Conservation (phyloP, 2,329 filamentous ascomycete genomes). For the Pseudogymnoascus sp. region DNA sequence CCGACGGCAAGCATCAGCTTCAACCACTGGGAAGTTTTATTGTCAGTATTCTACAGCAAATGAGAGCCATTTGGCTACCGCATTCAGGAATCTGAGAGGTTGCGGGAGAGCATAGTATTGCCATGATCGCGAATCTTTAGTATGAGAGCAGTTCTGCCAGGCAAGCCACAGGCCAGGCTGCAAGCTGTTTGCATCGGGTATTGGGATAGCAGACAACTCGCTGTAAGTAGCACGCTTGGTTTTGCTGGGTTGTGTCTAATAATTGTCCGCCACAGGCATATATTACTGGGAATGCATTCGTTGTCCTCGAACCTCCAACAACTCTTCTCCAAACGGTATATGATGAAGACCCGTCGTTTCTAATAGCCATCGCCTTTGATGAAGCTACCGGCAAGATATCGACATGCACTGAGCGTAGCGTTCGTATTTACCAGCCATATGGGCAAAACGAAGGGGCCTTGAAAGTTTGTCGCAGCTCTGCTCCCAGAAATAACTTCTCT, state of each 20-base stretch:
- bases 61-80: not conserved
- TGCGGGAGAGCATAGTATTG: not conserved
- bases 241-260: slow-evolving; percentile 13
- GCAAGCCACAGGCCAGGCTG: slow-evolving; percentile 67
- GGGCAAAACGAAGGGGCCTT: slow-evolving; percentile 61
- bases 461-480: slow-evolving; percentile 47
- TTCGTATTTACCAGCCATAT: slow-evolving; percentile 73
- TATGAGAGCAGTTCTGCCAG: slow-evolving; percentile 74
- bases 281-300: slow-evolving; percentile 79
- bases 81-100: not conserved
- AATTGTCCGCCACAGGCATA: slow-evolving; percentile 53
- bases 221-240: slow-evolving; percentile 44
- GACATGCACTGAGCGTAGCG: slow-evolving; percentile 54
- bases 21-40: not conserved
- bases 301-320: slow-evolving; percentile 68
- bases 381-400: slow-evolving; percentile 80
- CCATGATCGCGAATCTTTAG: slow-evolving; percentile 26
- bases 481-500: slow-evolving; percentile 14
- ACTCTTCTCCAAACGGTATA: slow-evolving; percentile 84
- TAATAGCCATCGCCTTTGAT: slow-evolving; percentile 75
- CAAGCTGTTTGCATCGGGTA: slow-evolving; percentile 67
- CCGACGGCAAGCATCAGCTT: not conserved
- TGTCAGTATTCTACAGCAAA: not conserved
- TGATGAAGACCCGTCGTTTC: slow-evolving; percentile 55
- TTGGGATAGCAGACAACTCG: slow-evolving; percentile 65